Evolutionary conservation across 495 filamentous ascomycete species (phyloP).

Genomic region (Haplographium delicatum): DNA sequence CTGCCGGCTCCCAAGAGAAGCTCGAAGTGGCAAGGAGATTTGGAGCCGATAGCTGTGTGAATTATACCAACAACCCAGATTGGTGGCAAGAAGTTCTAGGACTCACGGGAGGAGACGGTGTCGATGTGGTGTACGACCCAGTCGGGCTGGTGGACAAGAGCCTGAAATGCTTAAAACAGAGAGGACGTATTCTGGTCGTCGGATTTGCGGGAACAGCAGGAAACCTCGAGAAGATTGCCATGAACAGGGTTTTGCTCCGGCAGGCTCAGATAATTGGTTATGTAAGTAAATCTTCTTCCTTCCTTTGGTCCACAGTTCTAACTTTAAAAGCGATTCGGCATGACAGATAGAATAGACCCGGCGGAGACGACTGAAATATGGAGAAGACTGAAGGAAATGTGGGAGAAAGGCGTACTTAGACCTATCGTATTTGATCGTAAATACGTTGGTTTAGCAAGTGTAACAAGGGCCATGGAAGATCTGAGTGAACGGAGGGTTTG

Average conservation of each 20-base stretch:
- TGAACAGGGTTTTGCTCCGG: slow-evolving; percentile 63
- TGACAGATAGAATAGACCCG: slow-evolving; percentile 43
- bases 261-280: slow-evolving; percentile 61
- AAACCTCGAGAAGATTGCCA: slow-evolving; percentile 63
- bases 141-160: slow-evolving; percentile 59
- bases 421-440: slow-evolving; percentile 53
- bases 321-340: slow-evolving; percentile 40
- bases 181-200: slow-evolving; percentile 58
- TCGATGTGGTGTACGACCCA: slow-evolving; percentile 28
- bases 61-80: slow-evolving; percentile 3
- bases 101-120: slow-evolving; percentile 18
- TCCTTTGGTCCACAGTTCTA: slow-evolving; percentile 39
- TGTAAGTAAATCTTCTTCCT: slow-evolving; percentile 15
- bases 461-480: slow-evolving; percentile 54
- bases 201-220: slow-evolving; percentile 58
- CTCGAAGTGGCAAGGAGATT: slow-evolving; percentile 28
- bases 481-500: slow-evolving; percentile 58
- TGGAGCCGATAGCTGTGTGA: slow-evolving; percentile 49
- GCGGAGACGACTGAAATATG: slow-evolving; percentile 52
- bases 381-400: slow-evolving; percentile 56
- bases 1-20: slow-evolving; percentile 21
- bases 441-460: slow-evolving; percentile 60
- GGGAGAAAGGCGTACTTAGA: slow-evolving; percentile 52
- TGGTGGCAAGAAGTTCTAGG: slow-evolving; percentile 19
- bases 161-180: slow-evolving; percentile 63